A percentile compares a stretch with the other conserved stretches of the same genome.
Conservation (phyloP, 1,284 basidiomycete genomes). For the Sanghuangporus baumii region DNA sequence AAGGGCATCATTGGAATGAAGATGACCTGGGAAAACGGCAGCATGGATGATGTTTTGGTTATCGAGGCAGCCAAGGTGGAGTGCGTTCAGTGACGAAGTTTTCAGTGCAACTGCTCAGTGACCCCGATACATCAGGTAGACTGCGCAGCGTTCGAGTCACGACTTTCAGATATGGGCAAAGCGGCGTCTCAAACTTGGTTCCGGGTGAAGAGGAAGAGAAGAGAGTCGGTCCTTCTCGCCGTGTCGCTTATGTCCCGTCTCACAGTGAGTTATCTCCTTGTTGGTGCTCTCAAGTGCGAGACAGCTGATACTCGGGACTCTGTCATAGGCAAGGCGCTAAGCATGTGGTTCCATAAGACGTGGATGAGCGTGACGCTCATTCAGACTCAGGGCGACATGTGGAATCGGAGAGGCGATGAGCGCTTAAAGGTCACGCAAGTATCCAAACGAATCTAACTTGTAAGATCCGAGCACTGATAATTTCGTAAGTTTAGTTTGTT, state of each 20-base stretch:
- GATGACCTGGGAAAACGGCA: conserved; percentile 20
- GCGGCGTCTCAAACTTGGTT: conserved; percentile 29
- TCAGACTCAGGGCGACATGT: conserved; percentile 25
- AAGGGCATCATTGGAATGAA: conserved; percentile 4
- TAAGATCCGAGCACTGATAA: background rate
- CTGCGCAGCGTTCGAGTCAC: conserved; percentile 46
- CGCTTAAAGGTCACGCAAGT: conserved; percentile 24
- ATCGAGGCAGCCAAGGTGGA: conserved; percentile 46
- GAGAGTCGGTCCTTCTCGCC: conserved; percentile 24
- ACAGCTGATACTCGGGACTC: background rate
- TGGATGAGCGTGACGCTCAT: conserved; percentile 42
- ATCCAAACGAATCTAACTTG: background rate
- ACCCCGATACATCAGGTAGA: conserved; percentile 26
- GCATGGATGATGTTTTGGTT: conserved; percentile 64
- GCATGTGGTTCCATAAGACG: conserved; percentile 44
- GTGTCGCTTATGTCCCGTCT: conserved; percentile 44
- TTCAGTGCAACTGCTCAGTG: background rate
- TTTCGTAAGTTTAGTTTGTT: conserved; percentile 19
- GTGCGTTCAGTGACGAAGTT: conserved; percentile 20
- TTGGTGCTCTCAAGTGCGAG: background rate
- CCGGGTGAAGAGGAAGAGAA: conserved; percentile 33
- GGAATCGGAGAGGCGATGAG: conserved; percentile 22
- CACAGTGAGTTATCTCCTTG: conserved; percentile 21
- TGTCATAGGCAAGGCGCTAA: conserved; percentile 30
- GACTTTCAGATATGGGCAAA: conserved; percentile 35